Conservation (phyloP, 495 filamentous ascomycete genomes). For the Daldinia bambusicola region DNA sequence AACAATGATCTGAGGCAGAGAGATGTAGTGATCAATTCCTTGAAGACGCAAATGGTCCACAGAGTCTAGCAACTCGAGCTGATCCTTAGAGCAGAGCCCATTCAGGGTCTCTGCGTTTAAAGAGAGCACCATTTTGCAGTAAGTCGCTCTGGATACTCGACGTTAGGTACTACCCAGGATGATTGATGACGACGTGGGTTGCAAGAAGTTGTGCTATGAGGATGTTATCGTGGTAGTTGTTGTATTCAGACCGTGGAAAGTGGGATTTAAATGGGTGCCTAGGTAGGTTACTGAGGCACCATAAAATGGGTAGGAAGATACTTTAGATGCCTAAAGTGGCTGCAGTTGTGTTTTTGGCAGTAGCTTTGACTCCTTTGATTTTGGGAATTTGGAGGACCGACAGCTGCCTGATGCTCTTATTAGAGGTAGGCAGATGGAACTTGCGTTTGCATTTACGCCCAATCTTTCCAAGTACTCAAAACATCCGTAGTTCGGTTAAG, state of each 20-base stretch:
- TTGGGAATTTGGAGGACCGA: background rate
- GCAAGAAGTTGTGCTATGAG: too few species aligned
- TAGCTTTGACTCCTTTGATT: too few species aligned
- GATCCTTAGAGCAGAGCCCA: constrained; percentile 36
- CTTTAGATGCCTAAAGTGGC: too few species aligned
- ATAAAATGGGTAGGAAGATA: too few species aligned
- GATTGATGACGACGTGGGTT: background rate
- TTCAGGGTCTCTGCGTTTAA: constrained; percentile 33
- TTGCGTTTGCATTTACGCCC: too few species aligned
- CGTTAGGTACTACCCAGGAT: background rate
- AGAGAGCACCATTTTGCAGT: constrained; percentile 22
- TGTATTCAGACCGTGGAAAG: background rate
- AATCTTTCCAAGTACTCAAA: background rate
- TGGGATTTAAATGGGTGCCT: too few species aligned
- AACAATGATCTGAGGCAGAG: constrained; percentile 68
- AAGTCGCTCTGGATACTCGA: too few species aligned
- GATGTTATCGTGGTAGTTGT: background rate
- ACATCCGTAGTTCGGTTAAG: background rate
- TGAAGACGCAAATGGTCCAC: constrained; percentile 61
- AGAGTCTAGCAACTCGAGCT: constrained; percentile 58
- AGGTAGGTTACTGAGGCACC: too few species aligned
- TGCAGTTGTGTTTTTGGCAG: too few species aligned
- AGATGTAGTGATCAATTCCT: constrained; percentile 63
- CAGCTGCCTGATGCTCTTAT: background rate
- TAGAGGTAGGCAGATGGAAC: too few species aligned